Conservation (phyloP, 768 basidiomycete genomes). For the Pisolithus orientalis region DNA sequence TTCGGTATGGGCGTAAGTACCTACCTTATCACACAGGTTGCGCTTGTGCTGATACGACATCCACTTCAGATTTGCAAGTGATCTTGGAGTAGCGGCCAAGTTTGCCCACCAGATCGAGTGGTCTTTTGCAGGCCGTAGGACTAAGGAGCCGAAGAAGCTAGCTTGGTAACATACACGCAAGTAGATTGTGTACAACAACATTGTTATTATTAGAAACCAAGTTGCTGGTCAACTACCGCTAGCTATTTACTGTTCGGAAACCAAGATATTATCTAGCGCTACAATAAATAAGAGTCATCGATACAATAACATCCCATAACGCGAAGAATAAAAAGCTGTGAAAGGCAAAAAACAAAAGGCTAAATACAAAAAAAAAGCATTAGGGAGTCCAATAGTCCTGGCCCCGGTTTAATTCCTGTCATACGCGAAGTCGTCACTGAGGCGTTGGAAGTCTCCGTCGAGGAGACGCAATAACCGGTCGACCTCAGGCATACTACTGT, state of each 20-base stretch:
- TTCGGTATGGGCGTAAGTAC: constrained; percentile 30
- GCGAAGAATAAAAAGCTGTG: no score
- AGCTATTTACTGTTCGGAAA: no score
- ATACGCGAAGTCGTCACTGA: neutral
- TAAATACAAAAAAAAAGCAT: no score
- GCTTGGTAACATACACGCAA: neutral
- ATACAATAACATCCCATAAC: no score
- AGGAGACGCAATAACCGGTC: neutral
- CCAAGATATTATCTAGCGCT: no score
- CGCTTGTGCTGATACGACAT: neutral
- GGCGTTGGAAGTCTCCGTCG: neutral
- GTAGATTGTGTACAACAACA: no score
- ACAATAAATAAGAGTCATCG: no score
- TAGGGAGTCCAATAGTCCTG: no score
- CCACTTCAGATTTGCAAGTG: neutral
- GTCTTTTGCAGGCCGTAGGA: neutral
- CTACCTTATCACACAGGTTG: neutral
- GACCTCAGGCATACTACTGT: neutral
- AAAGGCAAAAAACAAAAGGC: no score
- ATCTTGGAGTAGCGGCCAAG: neutral
- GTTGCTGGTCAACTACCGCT: no score
- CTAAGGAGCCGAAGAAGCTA: neutral
- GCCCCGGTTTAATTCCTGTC: no score
- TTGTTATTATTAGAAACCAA: no score
- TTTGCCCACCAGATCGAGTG: neutral